These are phyloP conservation scores for Penicillium sp. DNA, from an alignment of 2,329 filamentous ascomycete species.

Conservation along the genomic window DNA sequence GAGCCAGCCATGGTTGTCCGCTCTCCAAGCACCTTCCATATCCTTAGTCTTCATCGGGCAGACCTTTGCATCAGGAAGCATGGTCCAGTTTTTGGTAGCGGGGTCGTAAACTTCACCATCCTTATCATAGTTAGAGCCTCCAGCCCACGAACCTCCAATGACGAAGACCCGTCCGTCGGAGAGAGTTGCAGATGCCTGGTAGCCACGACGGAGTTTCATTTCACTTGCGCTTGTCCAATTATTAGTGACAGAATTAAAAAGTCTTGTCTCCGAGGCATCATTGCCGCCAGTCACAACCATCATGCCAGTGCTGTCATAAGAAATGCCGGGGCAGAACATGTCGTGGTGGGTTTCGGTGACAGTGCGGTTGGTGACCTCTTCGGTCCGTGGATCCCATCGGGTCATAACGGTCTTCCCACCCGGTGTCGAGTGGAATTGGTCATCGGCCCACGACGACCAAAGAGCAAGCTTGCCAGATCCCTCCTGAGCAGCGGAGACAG, in stretches of 20 bases:
- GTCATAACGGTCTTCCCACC: slow-evolving; percentile 20
- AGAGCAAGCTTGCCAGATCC: slow-evolving; percentile 13
- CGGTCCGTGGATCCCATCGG: slow-evolving; percentile 10
- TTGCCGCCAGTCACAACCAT: slow-evolving; percentile 56
- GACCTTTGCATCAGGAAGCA: slow-evolving; percentile 49
- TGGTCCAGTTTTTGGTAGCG: slow-evolving; percentile 46
- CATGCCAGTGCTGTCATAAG: slow-evolving; percentile 47
- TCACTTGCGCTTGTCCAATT: slow-evolving; percentile 33
- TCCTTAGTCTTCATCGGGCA: slow-evolving; percentile 46
- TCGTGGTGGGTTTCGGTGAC: slow-evolving; percentile 27
- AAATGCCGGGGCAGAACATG: slow-evolving; percentile 47
- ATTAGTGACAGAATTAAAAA: slow-evolving; percentile 32
- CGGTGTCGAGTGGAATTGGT: slow-evolving; percentile 13
- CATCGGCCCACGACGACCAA: slow-evolving; percentile 19
- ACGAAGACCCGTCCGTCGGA: slow-evolving; percentile 57
- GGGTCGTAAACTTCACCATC: slow-evolving; percentile 57
- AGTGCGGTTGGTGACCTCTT: slow-evolving; percentile 10
- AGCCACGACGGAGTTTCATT: slow-evolving; percentile 51
- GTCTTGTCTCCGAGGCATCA: slow-evolving; percentile 48
- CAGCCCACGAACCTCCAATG: slow-evolving; percentile 59
- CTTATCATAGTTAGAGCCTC: slow-evolving; percentile 47
- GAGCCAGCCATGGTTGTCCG: slow-evolving; percentile 56
- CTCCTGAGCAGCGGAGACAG: slow-evolving; percentile 23
- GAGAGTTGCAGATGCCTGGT: slow-evolving; percentile 52
- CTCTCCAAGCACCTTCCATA: slow-evolving; percentile 35